Base-by-base conservation (phyloP, 345 rosid genomes). In the Syzygium aromaticum region DNA sequence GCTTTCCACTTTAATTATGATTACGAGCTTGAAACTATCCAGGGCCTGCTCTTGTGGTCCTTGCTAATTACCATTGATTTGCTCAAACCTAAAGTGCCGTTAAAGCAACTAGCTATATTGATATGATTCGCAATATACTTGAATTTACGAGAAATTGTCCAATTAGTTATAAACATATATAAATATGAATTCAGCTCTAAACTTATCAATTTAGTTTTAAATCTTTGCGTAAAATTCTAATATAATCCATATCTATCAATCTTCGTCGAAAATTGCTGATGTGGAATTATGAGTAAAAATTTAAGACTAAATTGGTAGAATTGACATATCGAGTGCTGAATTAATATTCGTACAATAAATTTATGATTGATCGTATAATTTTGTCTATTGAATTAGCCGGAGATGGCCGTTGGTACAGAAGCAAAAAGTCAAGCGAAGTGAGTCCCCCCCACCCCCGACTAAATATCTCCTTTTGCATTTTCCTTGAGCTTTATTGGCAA, bases 181-280 rank as follows among this genome's bases (percentile, higher is more conserved):
- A 2, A 14, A 63, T 63, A 15, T 21, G 40, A 63, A 28, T 63
- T 28, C 4, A 7, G 5, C 2, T 40, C 3, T 1, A 4, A 2
- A 28, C 43, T 16, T 67, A 1, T 11, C 3, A 17, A 33, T 67
- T 33, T 2, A 8, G 5, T 16, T 3, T 5, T 2, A 3, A 33
- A 33, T 3, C 2, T 33, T 33, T 17, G 1, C 5, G 46, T 0
- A 3, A 33, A 9, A 33, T 33, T 67, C 5, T 2, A 8, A 33
- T 17, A 1, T 33, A 30, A 6, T 30, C 1, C 3, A 16, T 2
- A 1, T 2, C 46, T 0, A 8, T 2, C 21, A 4, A 33, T 67
- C 2, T 33, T 67, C 1, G 3, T 1, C 0, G 0, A 5, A 19
- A 33, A 30, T 17, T 12, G 5, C 3, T 4, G 1, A 17, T 0